Conservation (phyloP, 1,139 yeast species). For the Yamadazyma atlantica region DNA sequence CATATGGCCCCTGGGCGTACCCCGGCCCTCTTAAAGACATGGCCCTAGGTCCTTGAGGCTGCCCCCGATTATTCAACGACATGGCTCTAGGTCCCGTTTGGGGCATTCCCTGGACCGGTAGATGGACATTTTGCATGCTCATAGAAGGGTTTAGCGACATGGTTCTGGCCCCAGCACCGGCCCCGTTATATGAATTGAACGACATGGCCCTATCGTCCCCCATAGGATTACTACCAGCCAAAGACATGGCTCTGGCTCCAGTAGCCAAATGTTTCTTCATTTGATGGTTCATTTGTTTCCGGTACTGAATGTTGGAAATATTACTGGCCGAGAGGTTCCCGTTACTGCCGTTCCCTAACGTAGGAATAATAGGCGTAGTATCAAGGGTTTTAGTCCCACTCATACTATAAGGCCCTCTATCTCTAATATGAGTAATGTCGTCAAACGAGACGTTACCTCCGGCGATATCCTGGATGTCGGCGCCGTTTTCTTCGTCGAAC, state of each 20-base stretch:
- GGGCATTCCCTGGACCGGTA: not conserved
- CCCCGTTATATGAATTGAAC: constrained; percentile 37
- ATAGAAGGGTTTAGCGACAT: constrained; percentile 24
- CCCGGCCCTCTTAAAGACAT: constrained; percentile 15
- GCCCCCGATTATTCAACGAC: constrained; percentile 21
- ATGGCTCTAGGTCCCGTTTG: constrained; percentile 23
- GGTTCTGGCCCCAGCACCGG: constrained; percentile 22
- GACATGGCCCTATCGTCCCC: constrained; percentile 47
- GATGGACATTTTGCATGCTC: constrained; percentile 3
- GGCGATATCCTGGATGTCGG: constrained; percentile 43
- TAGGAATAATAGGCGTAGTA: constrained; percentile 74
- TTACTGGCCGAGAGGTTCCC: constrained; percentile 20
- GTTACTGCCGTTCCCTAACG: constrained; percentile 34
- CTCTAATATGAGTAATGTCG: constrained; percentile 62
- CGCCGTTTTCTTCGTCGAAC: constrained; percentile 56
- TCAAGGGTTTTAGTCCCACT: constrained; percentile 41
- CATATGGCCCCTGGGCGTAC: constrained; percentile 1
- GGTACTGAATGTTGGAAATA: constrained; percentile 54
- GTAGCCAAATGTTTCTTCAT: constrained; percentile 55
- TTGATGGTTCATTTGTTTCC: constrained; percentile 68
- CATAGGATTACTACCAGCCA: constrained; percentile 41
- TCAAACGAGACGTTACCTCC: constrained; percentile 54
- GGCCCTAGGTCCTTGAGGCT: constrained; percentile 10
- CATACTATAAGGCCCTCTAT: constrained; percentile 62
- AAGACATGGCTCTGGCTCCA: constrained; percentile 49